Evolutionary conservation across 2,329 filamentous ascomycete species (phyloP), one percentile per base, ranked within the genome.

Genomic region (Aspergillus melleus): DNA sequence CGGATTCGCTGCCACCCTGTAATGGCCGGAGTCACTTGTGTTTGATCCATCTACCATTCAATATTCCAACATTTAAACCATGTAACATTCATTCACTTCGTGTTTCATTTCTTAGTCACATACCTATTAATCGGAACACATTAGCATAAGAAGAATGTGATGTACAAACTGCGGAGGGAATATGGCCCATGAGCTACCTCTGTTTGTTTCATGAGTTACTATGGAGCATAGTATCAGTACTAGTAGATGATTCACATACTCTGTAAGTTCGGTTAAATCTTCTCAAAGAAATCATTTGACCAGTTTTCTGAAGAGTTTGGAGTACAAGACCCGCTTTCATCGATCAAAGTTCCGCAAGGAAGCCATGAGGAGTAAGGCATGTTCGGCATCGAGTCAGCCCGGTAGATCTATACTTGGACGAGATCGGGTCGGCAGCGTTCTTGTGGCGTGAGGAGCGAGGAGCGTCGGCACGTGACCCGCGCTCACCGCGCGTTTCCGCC

Each of bases 1-100:
- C 36, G 77, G 77, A 46, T 72, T 77, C 49, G 75, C 74, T 20
- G 75, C 74, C 49, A 69, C 74, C 32, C 65, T 79, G 64, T 79
- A 69, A 57, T 46, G 44, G 22, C 39, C 20, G 49, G 44, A 44
- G 51, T 26, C 19, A 51, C 57, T 53, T 56, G 44, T 64, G 50
- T 51, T 52, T 22, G 32, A 39, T 44, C 58, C 54, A 39, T 19
- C 49, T 55, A 50, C 22, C 19, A 36, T 55, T 32, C 20, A 26
- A 52, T 47, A 52, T 51, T 47, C 57, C 49, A 30, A 44, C 52
- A 42, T 47, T 24, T 12, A 24, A 24, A 19, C 20, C 16, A 55
- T 53, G 14, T 32, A 49, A 57, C 42, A 26, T 19, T 47, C 44
- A 50, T 60, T 58, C 53, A 52, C 52, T 60, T 56, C 55, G 50